These are phyloP conservation scores for Fusarium verrucosum DNA, from an alignment of 2,329 filamentous ascomycete genomes.

Conservation along the genomic window DNA sequence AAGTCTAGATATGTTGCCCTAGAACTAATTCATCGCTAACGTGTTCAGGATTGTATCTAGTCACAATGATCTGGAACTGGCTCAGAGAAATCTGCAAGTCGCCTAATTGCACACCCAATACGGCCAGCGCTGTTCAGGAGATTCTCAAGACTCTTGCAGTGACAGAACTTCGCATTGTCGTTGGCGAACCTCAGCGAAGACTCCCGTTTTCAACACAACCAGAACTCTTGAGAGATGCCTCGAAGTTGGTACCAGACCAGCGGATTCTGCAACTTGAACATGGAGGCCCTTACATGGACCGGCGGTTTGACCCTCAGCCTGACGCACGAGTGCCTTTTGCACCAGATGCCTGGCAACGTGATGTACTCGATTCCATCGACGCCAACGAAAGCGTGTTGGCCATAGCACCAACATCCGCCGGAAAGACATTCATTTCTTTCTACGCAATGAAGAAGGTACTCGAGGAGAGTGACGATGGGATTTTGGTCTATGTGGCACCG, in stretches of 20 bases:
- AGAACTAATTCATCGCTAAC: not conserved
- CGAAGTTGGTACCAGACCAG: not conserved
- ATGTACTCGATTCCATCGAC: constrained; percentile 78
- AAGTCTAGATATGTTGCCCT: not conserved
- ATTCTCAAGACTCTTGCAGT: constrained; percentile 11
- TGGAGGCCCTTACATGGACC: constrained; percentile 78
- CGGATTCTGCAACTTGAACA: constrained; percentile 69
- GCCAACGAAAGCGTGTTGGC: constrained; percentile 75
- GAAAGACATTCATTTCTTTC: constrained; percentile 86
- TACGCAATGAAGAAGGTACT: constrained; percentile 84
- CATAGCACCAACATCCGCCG: constrained; percentile 79
- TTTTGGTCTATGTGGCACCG: constrained; percentile 81
- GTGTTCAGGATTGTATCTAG: constrained; percentile 31
- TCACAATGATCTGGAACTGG: constrained; percentile 41
- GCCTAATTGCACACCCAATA: constrained; percentile 15
- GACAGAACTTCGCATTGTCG: constrained; percentile 5
- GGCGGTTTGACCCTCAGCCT: constrained; percentile 73
- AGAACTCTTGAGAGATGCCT: not conserved
- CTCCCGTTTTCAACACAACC: constrained; percentile 15
- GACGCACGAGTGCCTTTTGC: constrained; percentile 76
- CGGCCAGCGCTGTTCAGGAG: constrained; percentile 20
- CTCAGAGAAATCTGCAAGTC: constrained; percentile 31
- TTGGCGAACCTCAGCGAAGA: not conserved
- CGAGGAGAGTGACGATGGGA: constrained; percentile 71
- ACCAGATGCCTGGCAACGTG: constrained; percentile 80